Base-by-base conservation (phyloP, 225 moss, liverwort and hornwort species). In the Rhytidiadelphus loreus region DNA sequence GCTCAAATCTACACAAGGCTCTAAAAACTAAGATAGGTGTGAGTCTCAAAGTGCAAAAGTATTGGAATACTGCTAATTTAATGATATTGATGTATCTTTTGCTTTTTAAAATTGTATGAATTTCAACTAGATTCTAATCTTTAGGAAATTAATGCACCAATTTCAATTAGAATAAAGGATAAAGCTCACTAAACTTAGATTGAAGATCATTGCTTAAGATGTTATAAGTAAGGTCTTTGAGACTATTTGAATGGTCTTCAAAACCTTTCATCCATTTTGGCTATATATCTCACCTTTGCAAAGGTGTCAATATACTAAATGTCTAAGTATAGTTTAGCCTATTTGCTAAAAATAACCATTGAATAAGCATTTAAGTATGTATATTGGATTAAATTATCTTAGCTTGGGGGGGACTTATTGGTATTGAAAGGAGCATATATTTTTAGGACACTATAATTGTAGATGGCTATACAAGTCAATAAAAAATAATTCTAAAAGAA, bases 31-130 rank as follows among this genome's bases (percentile, higher is more conserved):
- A 12, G 4, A 48, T 33, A 75, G 5, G 7, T 2, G 0, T 48
- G 5, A 74, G 7, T 75, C 4, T 2, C 0, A 75, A 50, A 75
- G 20, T 20, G 3, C 3, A 0, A 5, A 50, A 21, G 8, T 52
- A 8, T 20, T 2, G 2, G 3, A 50, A 32, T 32, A 12, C 6
- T 0, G 0, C 4, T 0, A 20, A 20, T 20, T 44, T 17, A 16
- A 72, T 28, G 29, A 29, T 16, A 44, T 70, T 41, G 14, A 41
- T 66, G n/a, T 8, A 2, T 32, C 2, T 2, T 4, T 6, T 4
- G 3, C 0, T 64, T 33, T 14, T 14, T 8, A 0, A 41, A 70
- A 70, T 26, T 44, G 11, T 16, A 0, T 28, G 4, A 16, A 28
- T 29, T 43, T 44, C 17, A 44, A 44, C 9, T 5, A 13, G 7